phyloP scores from a whole-genome alignment of 208 protist genomes.

The Trypanosomatidae sp. region DNA sequence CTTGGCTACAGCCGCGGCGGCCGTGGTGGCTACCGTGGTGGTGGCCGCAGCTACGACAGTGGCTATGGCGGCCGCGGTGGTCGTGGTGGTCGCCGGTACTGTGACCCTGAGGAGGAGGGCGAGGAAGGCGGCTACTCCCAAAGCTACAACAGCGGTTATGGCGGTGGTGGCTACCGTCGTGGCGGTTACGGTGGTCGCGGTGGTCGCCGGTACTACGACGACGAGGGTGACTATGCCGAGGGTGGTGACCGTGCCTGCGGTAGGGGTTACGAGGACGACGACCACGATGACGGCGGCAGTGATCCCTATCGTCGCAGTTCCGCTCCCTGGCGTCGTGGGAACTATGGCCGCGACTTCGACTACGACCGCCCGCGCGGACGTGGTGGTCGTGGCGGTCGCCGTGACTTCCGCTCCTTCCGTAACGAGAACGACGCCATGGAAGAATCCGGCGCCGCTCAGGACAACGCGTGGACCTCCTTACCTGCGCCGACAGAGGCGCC shows the following conservation, averaged over 20 bases:
- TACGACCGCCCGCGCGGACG: conserved; percentile 19
- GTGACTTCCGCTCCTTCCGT: conserved; percentile 24
- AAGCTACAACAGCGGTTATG: conserved; percentile 21
- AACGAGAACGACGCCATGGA: conserved; percentile 17
- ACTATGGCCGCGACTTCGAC: conserved; percentile 21
- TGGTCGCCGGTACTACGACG: conserved; percentile 27
- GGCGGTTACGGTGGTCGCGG: conserved; percentile 22
- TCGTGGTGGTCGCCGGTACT: conserved; percentile 26
- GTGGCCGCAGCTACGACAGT: conserved; percentile 16
- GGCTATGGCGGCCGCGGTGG: conserved; percentile 14
- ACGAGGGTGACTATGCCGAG: conserved; percentile 12
- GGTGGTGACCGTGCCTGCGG: conserved; percentile 7
- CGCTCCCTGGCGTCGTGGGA: conserved; percentile 12
- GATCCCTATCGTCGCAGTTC: conserved; percentile 6
- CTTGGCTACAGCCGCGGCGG: conserved; percentile 22
- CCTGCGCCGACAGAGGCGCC: conserved; percentile 3
- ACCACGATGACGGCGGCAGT: conserved; percentile 2
- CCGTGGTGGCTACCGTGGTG: conserved; percentile 15
- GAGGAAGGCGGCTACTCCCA: conserved; percentile 21
- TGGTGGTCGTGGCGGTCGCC: conserved; percentile 12
- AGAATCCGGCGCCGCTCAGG: background rate
- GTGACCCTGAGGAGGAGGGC: conserved; percentile 24
- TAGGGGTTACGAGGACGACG: conserved; percentile 9
- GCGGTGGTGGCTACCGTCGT: conserved; percentile 19
- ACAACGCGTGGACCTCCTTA: conserved; percentile 24